Evolutionary conservation across 1,284 basidiomycete genomes (phyloP), one percentile per base, ranked within the genome.

Genomic region (Papiliotrema laurentii): DNA sequence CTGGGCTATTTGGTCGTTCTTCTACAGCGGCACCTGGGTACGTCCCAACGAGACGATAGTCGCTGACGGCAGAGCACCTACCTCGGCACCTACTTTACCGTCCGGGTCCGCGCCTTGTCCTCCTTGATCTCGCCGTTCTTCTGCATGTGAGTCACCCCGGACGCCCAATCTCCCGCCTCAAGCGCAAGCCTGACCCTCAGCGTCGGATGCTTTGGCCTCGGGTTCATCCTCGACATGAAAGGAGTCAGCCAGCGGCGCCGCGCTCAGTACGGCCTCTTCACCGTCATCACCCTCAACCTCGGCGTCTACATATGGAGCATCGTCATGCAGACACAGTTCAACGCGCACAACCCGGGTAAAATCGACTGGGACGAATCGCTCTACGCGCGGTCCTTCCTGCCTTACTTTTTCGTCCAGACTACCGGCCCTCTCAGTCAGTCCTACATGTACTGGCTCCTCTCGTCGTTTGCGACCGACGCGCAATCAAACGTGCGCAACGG

Each of bases 371-470:
- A 44, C 27, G 43, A 48, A 6, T 18, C 41, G 2, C 45, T 39
- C 4, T 64, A 56, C 30, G 43, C 61, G 22, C 35, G 30, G 16
- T 42, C 61, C 2, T 64, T 59, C 51, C 31, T 64, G 4, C 61
- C 61, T 1, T 64, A 58, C 50, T 64, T 56, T 43, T 56, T 64
- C 41, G 49, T 64, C 30, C 61, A 64, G 30, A 59, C 57, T 1
- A 54, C 53, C 25, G 62, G 62, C 16, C 57, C 55, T 11, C 33
- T 61, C 11, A 54, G 51, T 18, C 62, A 64, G 49, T 60, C 54
- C 2, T 64, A 55, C 43, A 55, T 58, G 48, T 64, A 61, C 47
- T 64, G 62, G 62, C 53, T 64, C 11, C 33, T 63, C 13, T 59
- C 56, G 3, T 63, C 57, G 19, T 61, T 58, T 39, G 56, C 58